Conservation (phyloP, 139 green algal species). For the Tetratostichococcus sp. region DNA sequence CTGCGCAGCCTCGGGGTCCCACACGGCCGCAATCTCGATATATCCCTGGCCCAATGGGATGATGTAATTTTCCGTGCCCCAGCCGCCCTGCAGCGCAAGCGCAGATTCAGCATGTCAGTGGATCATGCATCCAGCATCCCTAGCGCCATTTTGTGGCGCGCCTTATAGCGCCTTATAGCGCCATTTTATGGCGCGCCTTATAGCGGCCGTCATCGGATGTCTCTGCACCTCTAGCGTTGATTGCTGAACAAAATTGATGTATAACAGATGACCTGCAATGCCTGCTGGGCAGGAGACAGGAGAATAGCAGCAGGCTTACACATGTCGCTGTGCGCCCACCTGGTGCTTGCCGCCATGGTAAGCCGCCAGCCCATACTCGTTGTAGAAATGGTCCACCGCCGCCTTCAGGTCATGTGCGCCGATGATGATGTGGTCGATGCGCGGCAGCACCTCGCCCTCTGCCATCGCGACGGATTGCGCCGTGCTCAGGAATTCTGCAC, state of each 20-base stretch:
- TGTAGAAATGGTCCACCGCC: constrained; percentile 7
- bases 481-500: too few relatives aligned
- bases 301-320: too few relatives aligned
- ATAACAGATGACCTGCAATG: too few relatives aligned
- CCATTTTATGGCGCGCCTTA: too few relatives aligned
- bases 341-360: constrained; percentile 15
- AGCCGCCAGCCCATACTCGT: constrained; percentile 6
- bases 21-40: constrained; percentile 14
- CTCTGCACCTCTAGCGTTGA: too few relatives aligned
- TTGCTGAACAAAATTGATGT: too few relatives aligned
- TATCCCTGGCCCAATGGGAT: constrained; percentile 12
- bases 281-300: too few relatives aligned
- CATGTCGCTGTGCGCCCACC: background rate
- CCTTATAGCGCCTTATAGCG: too few relatives aligned
- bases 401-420: constrained; percentile 6
- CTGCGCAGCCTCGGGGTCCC: constrained; percentile 3
- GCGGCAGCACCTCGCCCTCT: background rate
- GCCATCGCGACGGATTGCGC: background rate
- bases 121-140: too few relatives aligned
- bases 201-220: too few relatives aligned
- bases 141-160: too few relatives aligned
- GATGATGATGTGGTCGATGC: constrained; percentile 23
- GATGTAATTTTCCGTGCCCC: constrained; percentile 19
- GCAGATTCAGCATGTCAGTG: too few relatives aligned
- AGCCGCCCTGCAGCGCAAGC: constrained; percentile 5